Conservation (phyloP, 257 asterid genomes). For the Salvia miltiorrhiza region DNA sequence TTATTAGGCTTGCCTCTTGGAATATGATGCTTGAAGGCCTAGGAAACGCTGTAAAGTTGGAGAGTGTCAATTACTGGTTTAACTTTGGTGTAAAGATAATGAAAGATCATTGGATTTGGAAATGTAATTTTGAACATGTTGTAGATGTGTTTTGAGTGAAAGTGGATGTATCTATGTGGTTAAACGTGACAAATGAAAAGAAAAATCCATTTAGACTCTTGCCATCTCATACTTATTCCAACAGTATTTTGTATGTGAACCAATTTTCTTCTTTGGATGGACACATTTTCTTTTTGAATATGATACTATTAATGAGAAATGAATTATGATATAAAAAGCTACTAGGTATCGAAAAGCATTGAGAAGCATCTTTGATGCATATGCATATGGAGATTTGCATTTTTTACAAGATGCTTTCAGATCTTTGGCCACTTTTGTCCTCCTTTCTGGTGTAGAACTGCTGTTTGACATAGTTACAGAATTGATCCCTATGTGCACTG, state of each 20-base stretch:
- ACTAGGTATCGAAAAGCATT: not conserved
- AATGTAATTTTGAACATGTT: slow-evolving; percentile 10
- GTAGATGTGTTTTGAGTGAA: slow-evolving; percentile 1
- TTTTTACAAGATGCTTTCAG: not conserved
- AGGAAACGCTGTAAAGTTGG: not conserved
- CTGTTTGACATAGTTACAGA: slow-evolving; percentile 9
- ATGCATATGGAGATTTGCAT: slow-evolving; percentile 8
- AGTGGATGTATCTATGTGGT: slow-evolving; percentile 5
- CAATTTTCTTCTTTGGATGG: not conserved
- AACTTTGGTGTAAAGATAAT: slow-evolving; percentile 8
- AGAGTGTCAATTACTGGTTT: not conserved
- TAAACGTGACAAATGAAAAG: slow-evolving; percentile 1
- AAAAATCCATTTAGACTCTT: slow-evolving; percentile 3
- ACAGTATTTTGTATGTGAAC: not conserved
- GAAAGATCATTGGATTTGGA: slow-evolving; percentile 11
- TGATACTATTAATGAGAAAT: not conserved
- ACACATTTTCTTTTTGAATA: slow-evolving; percentile 1
- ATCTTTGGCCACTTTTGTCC: slow-evolving; percentile 9
- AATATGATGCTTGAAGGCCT: slow-evolving; percentile 18
- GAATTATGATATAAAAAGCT: slow-evolving; percentile 2
- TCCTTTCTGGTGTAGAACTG: slow-evolving; percentile 8
- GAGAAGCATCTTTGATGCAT: not conserved
- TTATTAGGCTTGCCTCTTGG: slow-evolving; percentile 13
- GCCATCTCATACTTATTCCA: not conserved
- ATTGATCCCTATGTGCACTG: not conserved